Evolutionary conservation across 371 early-diverging fungal species (phyloP).

Genomic region (Mucor piriformis): DNA sequence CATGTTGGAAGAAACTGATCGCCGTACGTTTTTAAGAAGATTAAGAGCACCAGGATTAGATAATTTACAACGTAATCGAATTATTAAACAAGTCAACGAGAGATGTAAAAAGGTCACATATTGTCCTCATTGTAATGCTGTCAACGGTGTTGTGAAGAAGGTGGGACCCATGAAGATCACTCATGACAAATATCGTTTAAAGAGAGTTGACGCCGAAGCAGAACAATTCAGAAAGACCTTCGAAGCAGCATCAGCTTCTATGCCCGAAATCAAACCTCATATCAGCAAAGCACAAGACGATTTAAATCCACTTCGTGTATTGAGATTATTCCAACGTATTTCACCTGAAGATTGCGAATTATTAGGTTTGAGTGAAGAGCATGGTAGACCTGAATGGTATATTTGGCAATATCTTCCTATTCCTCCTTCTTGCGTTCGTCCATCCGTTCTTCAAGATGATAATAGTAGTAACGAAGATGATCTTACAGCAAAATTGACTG

Average conservation of each 20-base stretch:
- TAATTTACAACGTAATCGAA: constrained; percentile 72
- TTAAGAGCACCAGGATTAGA: constrained; percentile 84
- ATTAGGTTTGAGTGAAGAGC: constrained; percentile 86
- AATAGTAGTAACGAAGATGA: constrained; percentile 98
- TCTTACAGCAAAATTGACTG: constrained; percentile 97
- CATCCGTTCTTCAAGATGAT: constrained; percentile 95
- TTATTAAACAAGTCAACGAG: constrained; percentile 84
- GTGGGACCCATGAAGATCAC: constrained; percentile 95
- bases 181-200: constrained; percentile 91
- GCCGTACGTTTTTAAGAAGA: constrained; percentile 70
- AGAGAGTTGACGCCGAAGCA: constrained; percentile 75
- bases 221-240: constrained; percentile 78
- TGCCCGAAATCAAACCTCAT: constrained; percentile 79
- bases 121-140: constrained; percentile 87
- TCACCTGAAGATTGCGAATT: constrained; percentile 94
- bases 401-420: constrained; percentile 95
- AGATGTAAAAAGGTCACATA: constrained; percentile 88
- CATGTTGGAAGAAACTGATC: constrained; percentile 82
- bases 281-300: constrained; percentile 92
- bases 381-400: constrained; percentile 91
- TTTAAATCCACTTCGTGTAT: constrained; percentile 89
- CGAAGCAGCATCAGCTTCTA: constrained; percentile 68
- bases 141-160: constrained; percentile 95
- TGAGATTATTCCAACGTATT: constrained; percentile 87
- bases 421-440: constrained; percentile 98